phyloP scores from a whole-genome alignment of 1,284 basidiomycete genomes.

The Naganishia sp. region DNA sequence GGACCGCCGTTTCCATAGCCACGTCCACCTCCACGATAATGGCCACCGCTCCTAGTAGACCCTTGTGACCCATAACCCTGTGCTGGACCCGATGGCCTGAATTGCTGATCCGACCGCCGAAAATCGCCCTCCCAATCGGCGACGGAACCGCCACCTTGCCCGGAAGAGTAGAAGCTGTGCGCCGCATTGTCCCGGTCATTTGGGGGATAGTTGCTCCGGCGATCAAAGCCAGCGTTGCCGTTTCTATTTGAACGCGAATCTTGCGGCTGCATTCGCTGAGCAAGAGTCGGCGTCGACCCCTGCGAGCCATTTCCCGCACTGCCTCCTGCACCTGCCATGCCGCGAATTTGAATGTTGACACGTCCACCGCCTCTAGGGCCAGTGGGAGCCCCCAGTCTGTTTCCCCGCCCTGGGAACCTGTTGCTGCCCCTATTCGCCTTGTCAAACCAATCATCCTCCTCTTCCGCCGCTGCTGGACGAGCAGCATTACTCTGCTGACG shows the following conservation, averaged over 20 bases:
- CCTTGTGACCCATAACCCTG: not conserved
- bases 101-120: slow-evolving; percentile 19
- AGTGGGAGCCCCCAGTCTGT: slow-evolving; percentile 1
- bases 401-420: slow-evolving; percentile 13
- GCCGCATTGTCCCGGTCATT: slow-evolving; percentile 23
- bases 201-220: slow-evolving; percentile 4
- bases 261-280: slow-evolving; percentile 1
- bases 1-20: not conserved
- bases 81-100: not conserved
- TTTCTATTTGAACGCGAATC: not conserved
- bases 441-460: slow-evolving; percentile 25
- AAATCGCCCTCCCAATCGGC: slow-evolving; percentile 24
- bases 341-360: slow-evolving; percentile 19
- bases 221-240: not conserved
- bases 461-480: not conserved
- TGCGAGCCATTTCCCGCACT: not conserved
- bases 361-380: not conserved
- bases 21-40: not conserved
- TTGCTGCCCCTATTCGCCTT: slow-evolving; percentile 3
- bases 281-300: not conserved
- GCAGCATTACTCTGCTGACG: slow-evolving; percentile 12
- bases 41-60: not conserved
- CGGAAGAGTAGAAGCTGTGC: slow-evolving; percentile 20
- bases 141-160: slow-evolving; percentile 17
- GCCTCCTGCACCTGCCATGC: not conserved